These are phyloP conservation scores for Lecanosticta acicola DNA, from an alignment of 2,329 filamentous ascomycete species.

Conservation along the genomic window DNA sequence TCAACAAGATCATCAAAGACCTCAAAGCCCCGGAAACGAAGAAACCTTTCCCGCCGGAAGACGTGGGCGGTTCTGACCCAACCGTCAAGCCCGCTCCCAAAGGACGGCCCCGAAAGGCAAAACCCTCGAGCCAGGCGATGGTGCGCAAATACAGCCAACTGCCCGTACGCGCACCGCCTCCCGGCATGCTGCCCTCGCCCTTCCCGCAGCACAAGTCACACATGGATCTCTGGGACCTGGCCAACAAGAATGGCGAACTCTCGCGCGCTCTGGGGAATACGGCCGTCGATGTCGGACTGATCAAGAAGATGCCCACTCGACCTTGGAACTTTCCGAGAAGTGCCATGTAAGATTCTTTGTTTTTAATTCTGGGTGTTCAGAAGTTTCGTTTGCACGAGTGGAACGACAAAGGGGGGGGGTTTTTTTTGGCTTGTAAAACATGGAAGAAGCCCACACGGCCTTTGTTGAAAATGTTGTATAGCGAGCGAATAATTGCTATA, in stretches of 20 bases:
- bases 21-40: conserved; percentile 7
- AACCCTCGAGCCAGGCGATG: not conserved
- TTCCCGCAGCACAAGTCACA: not conserved
- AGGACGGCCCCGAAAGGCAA: not conserved
- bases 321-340: no score
- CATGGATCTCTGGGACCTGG: conserved; percentile 2
- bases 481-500: no score
- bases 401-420: no score
- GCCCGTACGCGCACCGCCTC: not conserved
- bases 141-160: not conserved
- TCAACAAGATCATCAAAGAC: conserved; percentile 39
- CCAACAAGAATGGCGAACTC: conserved; percentile 2
- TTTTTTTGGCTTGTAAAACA: no score
- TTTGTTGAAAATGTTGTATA: no score
- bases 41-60: conserved; percentile 8
- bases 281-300: conserved; percentile 6
- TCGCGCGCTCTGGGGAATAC: conserved; percentile 7
- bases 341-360: no score
- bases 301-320: conserved; percentile 1
- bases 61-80: conserved; percentile 1
- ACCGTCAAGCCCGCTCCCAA: not conserved
- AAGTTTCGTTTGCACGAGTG: no score
- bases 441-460: no score
- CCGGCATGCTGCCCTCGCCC: not conserved
- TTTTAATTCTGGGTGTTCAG: no score